These are phyloP conservation scores for California macrophylla DNA, from an alignment of 441 rosid species.

Conservation along the genomic window DNA sequence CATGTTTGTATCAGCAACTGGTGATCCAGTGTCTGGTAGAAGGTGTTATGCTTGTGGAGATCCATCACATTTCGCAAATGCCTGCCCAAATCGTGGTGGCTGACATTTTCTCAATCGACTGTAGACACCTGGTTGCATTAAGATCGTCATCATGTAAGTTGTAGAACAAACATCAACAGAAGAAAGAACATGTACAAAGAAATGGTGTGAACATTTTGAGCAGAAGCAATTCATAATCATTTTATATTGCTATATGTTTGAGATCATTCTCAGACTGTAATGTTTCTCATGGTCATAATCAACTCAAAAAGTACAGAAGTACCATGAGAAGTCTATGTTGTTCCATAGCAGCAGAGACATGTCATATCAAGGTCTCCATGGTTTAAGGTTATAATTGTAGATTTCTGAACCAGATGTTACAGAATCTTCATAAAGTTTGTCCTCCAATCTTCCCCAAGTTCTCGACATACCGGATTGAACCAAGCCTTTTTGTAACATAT, in stretches of 20 bases:
- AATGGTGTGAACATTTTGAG: background rate
- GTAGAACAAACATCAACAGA: background rate
- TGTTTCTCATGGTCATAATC: background rate
- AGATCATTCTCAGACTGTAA: too few species aligned
- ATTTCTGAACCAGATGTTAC: conserved; percentile 68
- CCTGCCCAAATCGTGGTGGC: conserved; percentile 68
- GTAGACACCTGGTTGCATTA: background rate
- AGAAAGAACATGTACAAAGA: background rate
- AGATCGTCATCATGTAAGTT: background rate
- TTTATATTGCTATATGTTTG: background rate
- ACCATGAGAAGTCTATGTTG: background rate
- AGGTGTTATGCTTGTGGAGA: conserved; percentile 85
- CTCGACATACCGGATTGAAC: conserved; percentile 79
- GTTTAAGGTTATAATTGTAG: conserved; percentile 55
- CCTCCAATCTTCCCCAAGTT: conserved; percentile 90
- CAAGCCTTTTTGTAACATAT: conserved; percentile 64
- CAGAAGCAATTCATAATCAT: background rate
- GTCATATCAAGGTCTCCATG: conserved; percentile 48
- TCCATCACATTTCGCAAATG: conserved; percentile 86
- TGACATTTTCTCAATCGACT: conserved; percentile 14
- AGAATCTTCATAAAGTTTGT: conserved; percentile 71
- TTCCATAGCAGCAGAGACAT: background rate
- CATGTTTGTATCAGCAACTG: conserved; percentile 72
- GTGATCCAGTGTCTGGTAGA: conserved; percentile 61
- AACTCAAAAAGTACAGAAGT: too few species aligned